A percentile compares a stretch with the other conserved stretches of the same genome.
These are phyloP conservation scores for Fraxinus sp. DNA, from an alignment of 305 asterid genomes.

Conservation along the genomic window DNA sequence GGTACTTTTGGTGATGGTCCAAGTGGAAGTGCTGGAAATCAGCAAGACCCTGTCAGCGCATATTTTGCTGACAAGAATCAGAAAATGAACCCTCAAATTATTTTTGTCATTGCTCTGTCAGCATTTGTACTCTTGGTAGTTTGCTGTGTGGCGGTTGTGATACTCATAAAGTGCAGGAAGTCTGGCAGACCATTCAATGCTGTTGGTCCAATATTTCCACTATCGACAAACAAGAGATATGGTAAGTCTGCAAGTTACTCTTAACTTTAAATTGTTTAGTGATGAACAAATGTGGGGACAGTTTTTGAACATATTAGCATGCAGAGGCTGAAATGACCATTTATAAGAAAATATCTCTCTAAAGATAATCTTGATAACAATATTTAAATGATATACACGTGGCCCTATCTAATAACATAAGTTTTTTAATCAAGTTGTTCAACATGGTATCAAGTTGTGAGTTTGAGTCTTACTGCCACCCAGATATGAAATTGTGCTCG, in stretches of 20 bases:
- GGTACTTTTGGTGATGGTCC: constrained; percentile 73
- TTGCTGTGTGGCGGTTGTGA: constrained; percentile 62
- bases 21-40: constrained; percentile 63
- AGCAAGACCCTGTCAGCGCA: constrained; percentile 74
- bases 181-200: constrained; percentile 64
- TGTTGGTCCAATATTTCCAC: constrained; percentile 71
- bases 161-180: constrained; percentile 75
- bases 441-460: neutral
- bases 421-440: neutral
- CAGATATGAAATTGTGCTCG: neutral
- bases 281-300: constrained; percentile 4
- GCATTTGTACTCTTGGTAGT: constrained; percentile 76
- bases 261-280: constrained; percentile 21
- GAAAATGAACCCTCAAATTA: constrained; percentile 67
- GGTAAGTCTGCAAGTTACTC: constrained; percentile 44
- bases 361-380: neutral
- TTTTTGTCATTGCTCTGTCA: constrained; percentile 72
- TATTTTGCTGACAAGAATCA: constrained; percentile 55
- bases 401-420: neutral
- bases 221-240: constrained; percentile 66
- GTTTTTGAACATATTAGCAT: constrained; percentile 17
- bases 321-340: constrained; percentile 1
- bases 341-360: neutral
- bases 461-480: neutral
- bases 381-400: neutral